A percentile compares a stretch with the other conserved stretches of the same genome.
phyloP scores from a whole-genome alignment of 2,329 filamentous ascomycete species.

The Gaeumannomyces sp. region DNA sequence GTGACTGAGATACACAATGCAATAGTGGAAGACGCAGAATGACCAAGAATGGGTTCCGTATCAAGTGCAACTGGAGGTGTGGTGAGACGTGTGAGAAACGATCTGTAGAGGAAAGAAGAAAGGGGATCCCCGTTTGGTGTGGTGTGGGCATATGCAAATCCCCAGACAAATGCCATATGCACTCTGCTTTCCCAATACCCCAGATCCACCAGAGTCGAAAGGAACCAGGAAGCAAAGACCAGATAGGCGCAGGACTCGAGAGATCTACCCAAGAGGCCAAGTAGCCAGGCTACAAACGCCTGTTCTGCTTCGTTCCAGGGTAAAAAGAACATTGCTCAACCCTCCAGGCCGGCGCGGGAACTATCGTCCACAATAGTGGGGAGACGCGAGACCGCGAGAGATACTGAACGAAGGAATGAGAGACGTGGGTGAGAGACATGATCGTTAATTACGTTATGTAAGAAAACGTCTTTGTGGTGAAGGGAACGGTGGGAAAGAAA shows the following conservation, averaged over 20 bases:
- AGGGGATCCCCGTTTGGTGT: neutral
- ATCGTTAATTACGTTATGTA: slow-evolving; percentile 22
- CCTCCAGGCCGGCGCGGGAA: slow-evolving; percentile 6
- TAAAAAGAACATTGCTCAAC: neutral
- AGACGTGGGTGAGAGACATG: slow-evolving; percentile 15
- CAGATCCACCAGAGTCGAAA: neutral
- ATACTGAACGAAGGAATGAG: slow-evolving; percentile 14
- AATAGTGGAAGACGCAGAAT: too few species aligned
- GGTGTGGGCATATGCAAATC: neutral
- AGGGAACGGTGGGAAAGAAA: neutral
- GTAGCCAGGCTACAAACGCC: neutral
- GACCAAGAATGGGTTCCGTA: too few species aligned
- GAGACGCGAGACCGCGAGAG: neutral
- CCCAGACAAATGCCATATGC: neutral
- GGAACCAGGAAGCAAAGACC: neutral
- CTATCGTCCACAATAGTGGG: slow-evolving; percentile 6
- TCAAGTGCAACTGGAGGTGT: too few species aligned
- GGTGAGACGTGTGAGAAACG: neutral
- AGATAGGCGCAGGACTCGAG: neutral
- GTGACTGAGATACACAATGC: neutral
- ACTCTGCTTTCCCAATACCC: neutral
- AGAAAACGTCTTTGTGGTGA: neutral
- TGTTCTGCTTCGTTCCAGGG: neutral
- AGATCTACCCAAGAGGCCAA: neutral
- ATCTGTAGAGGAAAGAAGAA: neutral